Evolutionary conservation across 495 filamentous ascomycete genomes (phyloP).

Genomic region (Staphylotrichum tortipilum): DNA sequence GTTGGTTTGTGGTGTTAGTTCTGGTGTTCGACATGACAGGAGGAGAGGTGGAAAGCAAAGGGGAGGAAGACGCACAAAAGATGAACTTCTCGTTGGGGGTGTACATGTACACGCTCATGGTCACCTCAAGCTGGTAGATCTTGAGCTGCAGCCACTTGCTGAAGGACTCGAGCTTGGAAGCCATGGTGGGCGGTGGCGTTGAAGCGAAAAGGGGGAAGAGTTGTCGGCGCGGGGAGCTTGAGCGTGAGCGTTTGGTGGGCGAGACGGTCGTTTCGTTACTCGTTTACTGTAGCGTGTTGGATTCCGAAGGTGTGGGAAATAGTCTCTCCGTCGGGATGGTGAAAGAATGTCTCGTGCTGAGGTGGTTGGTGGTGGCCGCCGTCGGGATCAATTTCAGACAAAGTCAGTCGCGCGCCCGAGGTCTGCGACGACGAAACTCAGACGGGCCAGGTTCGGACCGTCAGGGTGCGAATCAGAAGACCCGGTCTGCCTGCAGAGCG

Average conservation of each 20-base stretch:
- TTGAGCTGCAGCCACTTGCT: constrained; percentile 40
- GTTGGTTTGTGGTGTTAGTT: background rate
- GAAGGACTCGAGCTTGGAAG: constrained; percentile 30
- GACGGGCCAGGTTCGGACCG: background rate
- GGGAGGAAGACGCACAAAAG: constrained; percentile 32
- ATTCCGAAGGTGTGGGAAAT: too few relatives aligned
- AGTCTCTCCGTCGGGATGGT: too few relatives aligned
- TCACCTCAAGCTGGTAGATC: constrained; percentile 43
- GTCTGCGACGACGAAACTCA: background rate
- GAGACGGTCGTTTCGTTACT: too few relatives aligned
- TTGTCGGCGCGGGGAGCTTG: too few relatives aligned
- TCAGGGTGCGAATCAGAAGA: background rate
- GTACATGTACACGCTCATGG: constrained; percentile 39
- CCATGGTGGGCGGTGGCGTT: constrained; percentile 20
- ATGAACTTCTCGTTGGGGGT: constrained; percentile 38
- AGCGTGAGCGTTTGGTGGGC: too few relatives aligned
- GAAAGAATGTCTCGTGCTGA: too few relatives aligned
- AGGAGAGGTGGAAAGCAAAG: background rate
- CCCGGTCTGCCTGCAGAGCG: background rate
- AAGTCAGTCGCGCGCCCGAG: background rate
- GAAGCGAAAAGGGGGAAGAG: background rate
- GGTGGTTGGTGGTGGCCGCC: too few relatives aligned
- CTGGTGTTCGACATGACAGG: background rate
- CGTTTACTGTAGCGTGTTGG: too few relatives aligned
- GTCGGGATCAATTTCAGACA: background rate